phyloP scores from a whole-genome alignment of 148 eudicot species.

The Rhododendron kiyosumense region DNA sequence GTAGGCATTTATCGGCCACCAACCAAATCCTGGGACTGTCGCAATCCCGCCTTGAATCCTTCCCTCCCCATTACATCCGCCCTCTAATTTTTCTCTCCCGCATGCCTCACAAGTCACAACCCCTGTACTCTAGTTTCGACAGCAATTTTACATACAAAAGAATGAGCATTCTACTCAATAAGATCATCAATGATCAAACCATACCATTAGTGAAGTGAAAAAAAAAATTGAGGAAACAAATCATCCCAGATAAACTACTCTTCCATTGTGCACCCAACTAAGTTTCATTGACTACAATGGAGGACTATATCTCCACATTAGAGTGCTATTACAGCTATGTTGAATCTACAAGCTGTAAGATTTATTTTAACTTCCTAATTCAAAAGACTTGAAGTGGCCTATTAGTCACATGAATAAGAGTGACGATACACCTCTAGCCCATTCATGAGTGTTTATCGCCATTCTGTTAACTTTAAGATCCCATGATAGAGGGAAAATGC shows the following conservation, averaged over 20 bases:
- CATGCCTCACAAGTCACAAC: conserved; percentile 76
- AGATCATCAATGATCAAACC: neutral
- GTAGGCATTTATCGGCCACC: conserved; percentile 99
- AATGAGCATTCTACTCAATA: neutral
- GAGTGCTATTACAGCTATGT: neutral
- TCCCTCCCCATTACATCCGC: conserved; percentile 90
- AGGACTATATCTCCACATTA: neutral
- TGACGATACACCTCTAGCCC: neutral
- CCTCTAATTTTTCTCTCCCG: conserved; percentile 63
- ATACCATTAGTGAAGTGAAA: neutral
- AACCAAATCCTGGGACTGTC: conserved; percentile 86
- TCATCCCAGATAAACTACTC: neutral
- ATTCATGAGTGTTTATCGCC: too few species aligned
- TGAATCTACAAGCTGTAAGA: neutral
- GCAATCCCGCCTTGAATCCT: conserved; percentile 97
- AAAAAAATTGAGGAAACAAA: neutral
- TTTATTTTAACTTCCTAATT: neutral
- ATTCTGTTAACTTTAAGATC: too few species aligned
- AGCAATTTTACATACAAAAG: neutral
- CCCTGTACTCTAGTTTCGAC: conserved; percentile 20
- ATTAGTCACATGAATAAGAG: neutral
- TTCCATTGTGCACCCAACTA: neutral
- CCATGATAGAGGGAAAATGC: too few species aligned
- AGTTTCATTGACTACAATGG: neutral
- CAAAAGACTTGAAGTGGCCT: neutral